Percentiles rank a stretch among this genome's conserved stretches.
These are phyloP conservation scores for Populus hybrid DNA, from an alignment of 441 rosid genomes.

Conservation along the genomic window DNA sequence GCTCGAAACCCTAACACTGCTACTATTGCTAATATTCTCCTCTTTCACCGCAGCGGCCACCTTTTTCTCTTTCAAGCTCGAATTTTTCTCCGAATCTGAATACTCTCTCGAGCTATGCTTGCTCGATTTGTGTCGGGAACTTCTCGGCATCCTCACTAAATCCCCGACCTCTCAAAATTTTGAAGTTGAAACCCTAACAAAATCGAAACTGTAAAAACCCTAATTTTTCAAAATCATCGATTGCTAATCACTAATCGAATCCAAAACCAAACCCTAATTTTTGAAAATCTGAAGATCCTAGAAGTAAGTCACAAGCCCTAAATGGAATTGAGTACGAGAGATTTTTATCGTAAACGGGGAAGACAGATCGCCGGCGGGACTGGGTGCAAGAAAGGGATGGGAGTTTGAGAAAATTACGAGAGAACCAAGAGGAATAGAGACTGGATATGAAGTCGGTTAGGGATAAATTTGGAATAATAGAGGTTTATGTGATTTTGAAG, in stretches of 20 bases:
- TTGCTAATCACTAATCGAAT: neutral
- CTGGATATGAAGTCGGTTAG: neutral
- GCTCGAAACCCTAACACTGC: slow-evolving; percentile 41
- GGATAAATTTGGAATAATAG: slow-evolving; percentile 31
- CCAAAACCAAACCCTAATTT: slow-evolving; percentile 5
- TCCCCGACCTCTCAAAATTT: slow-evolving; percentile 18
- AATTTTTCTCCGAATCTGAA: slow-evolving; percentile 89
- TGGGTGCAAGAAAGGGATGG: slow-evolving; percentile 20
- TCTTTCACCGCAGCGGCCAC: slow-evolving; percentile 31
- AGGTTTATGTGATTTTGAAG: neutral
- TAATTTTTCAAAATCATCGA: slow-evolving; percentile 1
- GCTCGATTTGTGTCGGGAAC: slow-evolving; percentile 95
- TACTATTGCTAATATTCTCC: slow-evolving; percentile 26
- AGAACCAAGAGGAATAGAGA: slow-evolving; percentile 6
- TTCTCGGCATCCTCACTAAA: slow-evolving; percentile 62
- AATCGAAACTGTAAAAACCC: slow-evolving; percentile 9
- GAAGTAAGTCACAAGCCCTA: slow-evolving; percentile 17
- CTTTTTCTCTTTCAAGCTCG: slow-evolving; percentile 58
- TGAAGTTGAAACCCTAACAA: slow-evolving; percentile 11
- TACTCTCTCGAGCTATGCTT: slow-evolving; percentile 75
- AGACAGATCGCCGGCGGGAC: slow-evolving; percentile 14
- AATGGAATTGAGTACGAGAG: neutral
- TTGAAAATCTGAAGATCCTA: neutral
- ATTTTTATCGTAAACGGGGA: slow-evolving; percentile 19
- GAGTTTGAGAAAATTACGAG: slow-evolving; percentile 23